A percentile compares a stretch with the other conserved stretches of the same genome.
Conservation (phyloP, 1,139 yeast genomes). For the Yamadazyma sp. region DNA sequence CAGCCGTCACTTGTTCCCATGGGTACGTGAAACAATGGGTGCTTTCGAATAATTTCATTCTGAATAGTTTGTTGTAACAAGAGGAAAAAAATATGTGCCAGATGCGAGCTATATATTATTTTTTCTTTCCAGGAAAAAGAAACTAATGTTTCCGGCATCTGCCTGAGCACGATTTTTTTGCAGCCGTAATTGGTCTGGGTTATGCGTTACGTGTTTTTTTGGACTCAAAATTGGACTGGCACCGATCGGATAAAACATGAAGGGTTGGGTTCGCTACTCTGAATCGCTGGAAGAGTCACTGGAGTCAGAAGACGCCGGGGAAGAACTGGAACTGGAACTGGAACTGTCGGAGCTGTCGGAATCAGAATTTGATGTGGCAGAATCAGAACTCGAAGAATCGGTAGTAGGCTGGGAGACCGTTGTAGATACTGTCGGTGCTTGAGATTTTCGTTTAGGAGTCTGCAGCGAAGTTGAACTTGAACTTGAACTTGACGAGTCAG, state of each 20-base stretch:
- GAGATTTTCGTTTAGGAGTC: not conserved
- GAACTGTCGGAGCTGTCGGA: not conserved
- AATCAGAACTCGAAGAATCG: not conserved
- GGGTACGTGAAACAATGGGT: slow-evolving; percentile 72
- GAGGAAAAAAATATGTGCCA: not conserved
- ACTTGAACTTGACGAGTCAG: slow-evolving; percentile 1
- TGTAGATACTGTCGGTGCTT: not conserved
- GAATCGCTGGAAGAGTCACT: slow-evolving; percentile 1
- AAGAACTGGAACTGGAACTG: not conserved
- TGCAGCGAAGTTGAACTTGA: slow-evolving; percentile 1
- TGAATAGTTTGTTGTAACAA: not conserved
- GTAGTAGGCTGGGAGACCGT: not conserved
- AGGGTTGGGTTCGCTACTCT: not conserved
- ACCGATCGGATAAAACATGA: no score
- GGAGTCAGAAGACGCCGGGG: not conserved
- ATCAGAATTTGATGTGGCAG: not conserved
- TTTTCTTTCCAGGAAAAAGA: slow-evolving; percentile 3
- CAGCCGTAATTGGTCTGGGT: slow-evolving; percentile 1
- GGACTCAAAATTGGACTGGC: no score
- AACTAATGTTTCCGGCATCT: not conserved
- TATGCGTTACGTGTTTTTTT: not conserved
- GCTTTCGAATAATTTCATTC: slow-evolving; percentile 77
- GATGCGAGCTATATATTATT: slow-evolving; percentile 5
- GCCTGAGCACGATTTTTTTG: slow-evolving; percentile 2
- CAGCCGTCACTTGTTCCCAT: slow-evolving; percentile 95